Conservation (phyloP, 83 land plant species). For the Picea engelmannii region DNA sequence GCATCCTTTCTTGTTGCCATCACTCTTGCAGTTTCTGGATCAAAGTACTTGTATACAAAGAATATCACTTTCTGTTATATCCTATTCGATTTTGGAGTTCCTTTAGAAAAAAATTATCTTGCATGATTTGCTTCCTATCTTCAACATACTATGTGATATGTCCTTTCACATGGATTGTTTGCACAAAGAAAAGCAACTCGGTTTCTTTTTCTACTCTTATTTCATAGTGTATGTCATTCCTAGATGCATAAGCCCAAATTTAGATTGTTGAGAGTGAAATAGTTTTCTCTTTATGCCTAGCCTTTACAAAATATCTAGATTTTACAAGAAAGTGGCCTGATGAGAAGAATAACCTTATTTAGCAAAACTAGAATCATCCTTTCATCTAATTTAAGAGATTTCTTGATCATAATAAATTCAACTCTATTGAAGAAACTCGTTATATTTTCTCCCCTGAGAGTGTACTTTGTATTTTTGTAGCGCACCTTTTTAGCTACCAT, state of each 20-base stretch:
- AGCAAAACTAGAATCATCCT: neutral
- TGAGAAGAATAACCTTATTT: neutral
- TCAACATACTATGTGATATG: neutral
- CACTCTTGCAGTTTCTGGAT: neutral
- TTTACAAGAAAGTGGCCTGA: neutral
- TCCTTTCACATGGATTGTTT: neutral
- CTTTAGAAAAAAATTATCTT: neutral
- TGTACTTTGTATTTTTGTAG: neutral
- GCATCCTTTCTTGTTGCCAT: too few species aligned
- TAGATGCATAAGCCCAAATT: neutral
- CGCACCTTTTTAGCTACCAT: too few species aligned
- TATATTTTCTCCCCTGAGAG: neutral
- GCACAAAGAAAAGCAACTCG: neutral
- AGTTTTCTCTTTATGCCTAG: neutral
- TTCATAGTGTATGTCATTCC: neutral
- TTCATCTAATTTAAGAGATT: neutral
- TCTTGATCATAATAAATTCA: neutral
- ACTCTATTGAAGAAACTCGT: neutral
- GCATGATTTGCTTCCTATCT: neutral
- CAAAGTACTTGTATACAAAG: neutral
- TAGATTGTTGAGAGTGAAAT: neutral
- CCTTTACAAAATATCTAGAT: neutral
- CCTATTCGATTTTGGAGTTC: neutral
- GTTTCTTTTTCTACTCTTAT: neutral
- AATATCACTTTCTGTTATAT: neutral